phyloP scores from a whole-genome alignment of 768 basidiomycete species.

The Trametes elegans region DNA sequence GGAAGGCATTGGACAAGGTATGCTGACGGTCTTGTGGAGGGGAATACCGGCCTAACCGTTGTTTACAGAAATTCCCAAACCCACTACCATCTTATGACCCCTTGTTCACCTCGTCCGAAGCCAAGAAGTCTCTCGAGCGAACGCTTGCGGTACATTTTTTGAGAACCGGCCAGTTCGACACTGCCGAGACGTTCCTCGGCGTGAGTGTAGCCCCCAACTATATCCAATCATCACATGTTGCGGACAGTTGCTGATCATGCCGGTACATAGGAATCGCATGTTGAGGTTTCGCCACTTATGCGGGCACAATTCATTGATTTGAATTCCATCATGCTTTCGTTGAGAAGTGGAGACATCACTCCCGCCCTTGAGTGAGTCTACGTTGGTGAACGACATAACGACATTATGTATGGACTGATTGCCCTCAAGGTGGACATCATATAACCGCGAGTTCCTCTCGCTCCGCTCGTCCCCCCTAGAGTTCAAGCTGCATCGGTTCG shows the following conservation, averaged over 20 bases:
- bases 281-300: conserved; percentile 51
- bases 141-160: conserved; percentile 76
- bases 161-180: conserved; percentile 77
- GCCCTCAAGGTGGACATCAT: conserved; percentile 77
- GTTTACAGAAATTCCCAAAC: conserved; percentile 48
- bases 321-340: conserved; percentile 66
- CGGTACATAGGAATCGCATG: conserved; percentile 58
- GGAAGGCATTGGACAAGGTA: conserved; percentile 92
- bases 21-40: conserved; percentile 13
- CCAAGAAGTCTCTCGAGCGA: conserved; percentile 60
- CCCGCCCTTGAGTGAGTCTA: conserved; percentile 74
- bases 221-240: too few species aligned
- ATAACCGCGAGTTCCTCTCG: conserved; percentile 63
- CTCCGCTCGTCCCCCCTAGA: conserved; percentile 77
- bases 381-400: not conserved
- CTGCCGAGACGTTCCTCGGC: conserved; percentile 71
- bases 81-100: conserved; percentile 64
- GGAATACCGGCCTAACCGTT: not conserved
- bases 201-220: conserved; percentile 38
- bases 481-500: conserved; percentile 87
- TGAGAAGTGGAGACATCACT: conserved; percentile 61
- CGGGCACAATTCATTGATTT: conserved; percentile 63
- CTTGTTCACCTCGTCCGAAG: conserved; percentile 61
- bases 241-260: not conserved
- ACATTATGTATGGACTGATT: not conserved